Base-by-base conservation (phyloP, 352 stramenopile species). In the Blastocystis sp. region DNA sequence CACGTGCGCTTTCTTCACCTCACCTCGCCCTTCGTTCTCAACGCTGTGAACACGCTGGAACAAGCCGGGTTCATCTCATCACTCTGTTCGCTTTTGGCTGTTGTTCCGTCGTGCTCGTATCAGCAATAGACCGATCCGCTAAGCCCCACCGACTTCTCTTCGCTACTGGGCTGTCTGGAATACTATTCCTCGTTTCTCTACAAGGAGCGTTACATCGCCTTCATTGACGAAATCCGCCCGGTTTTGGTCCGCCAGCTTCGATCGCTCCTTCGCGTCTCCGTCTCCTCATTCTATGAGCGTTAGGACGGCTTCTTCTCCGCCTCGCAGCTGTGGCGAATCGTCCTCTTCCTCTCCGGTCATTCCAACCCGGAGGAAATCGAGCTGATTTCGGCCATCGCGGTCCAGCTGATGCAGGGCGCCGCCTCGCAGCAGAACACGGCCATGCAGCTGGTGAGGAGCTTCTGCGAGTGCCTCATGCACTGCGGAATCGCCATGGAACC, bases 1-100 rank as follows among this genome's bases (percentile, higher is more conserved):
- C 5, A 7, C 5, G 41, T 17, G 7, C 14, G 48, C 23, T 52
- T 53, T 76, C 66, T 76, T 76, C 28, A 76, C 48, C 48, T 19
- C 38, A 76, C 66, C 52, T 76, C 66, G 21, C 66, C 66, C 3
- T 34, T 76, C 21, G 2, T 76, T 56, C 2, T 76, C 2, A 11
- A n/a, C 48, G n/a, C 21, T 14, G 38, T 48, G 2, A 40, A 76
- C 48, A 11, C 14, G 11, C 41, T 76, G n/a, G 66, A 76, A 76
- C 28, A 76, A 48, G 28, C 21, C 5, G n/a, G 48, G 14, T 56
- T 76, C 52, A 41, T 76, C 2, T 56, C 66, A 52, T 2, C n/a
- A 52, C 28, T 56, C 52, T 45, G 41, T 9, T 28, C 28, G 41
- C 28, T 59, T 76, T 53, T 76, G 66, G 66, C 48, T 28, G 66